Percentiles rank a stretch among this genome's conserved stretches.
These are phyloP conservation scores for Sergeia podlipaevii DNA, from an alignment of 208 protist species.

Conservation along the genomic window DNA sequence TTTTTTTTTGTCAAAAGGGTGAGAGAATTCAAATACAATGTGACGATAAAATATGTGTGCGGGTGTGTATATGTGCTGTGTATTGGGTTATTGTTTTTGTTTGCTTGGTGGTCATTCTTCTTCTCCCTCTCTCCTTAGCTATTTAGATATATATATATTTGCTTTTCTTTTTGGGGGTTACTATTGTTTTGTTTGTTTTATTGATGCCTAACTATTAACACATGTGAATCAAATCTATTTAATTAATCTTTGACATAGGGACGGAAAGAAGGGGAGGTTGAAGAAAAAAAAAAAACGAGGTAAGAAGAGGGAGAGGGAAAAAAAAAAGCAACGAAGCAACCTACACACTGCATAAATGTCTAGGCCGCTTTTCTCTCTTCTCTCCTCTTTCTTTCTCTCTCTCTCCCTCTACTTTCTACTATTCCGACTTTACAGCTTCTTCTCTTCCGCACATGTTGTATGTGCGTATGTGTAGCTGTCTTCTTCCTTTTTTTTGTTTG, in stretches of 20 bases:
- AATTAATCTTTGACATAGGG: no score
- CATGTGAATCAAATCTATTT: no score
- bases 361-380: neutral
- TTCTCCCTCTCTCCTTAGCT: neutral
- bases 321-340: no score
- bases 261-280: no score
- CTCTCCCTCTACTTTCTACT: conserved; percentile 5
- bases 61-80: neutral
- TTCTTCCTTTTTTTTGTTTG: conserved; percentile 10
- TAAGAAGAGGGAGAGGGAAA: no score
- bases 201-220: no score
- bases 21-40: no score
- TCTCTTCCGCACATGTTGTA: neutral
- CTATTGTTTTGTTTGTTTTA: neutral
- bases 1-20: no score
- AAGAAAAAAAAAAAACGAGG: no score
- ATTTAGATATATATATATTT: neutral
- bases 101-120: conserved; percentile 5
- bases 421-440: conserved; percentile 7
- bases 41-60: no score
- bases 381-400: neutral
- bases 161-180: neutral
- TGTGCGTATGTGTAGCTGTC: neutral
- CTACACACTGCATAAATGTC: neutral
- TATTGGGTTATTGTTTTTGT: neutral